Evolutionary conservation across 148 eudicot genomes (phyloP), one percentile per base, ranked within the genome.

Genomic region (Fagopyrum tataricum): DNA sequence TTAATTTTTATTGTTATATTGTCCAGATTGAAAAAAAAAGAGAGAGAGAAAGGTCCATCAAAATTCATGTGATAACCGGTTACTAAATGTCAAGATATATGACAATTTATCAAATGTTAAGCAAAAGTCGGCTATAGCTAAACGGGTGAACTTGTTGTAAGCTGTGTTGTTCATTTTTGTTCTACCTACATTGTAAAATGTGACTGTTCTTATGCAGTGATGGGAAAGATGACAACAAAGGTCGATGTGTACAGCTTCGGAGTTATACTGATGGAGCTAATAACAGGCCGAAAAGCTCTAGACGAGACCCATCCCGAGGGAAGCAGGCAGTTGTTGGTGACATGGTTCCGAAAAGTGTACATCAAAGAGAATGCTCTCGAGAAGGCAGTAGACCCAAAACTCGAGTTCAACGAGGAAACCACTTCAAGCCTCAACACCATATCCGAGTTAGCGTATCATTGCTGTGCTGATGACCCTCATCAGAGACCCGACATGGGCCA

Each of bases 401-500:
- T 91, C 7, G 81, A 84, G 9, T 82, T 83, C 0, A 78, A 82
- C 8, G 87, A 87, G 41, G 90, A 84, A 66, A 82, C 87, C 4
- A 78, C 83, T 12, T 81, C 79, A 10, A 84, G 90, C 52, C 46
- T 91, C 40, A 41, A 58, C 75, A 89, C 87, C 0, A 80, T 91
- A 2, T 86, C 91, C 52, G 90, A 89, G 85, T 79, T 91, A 12
- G 93, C 97, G 0, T 80, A 91, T 48, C 97, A 91, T 71, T 91
- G 97, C 82, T 79, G 85, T 26, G 93, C 91, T 24, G 15, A 85
- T 73, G 88, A 91, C 43, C 91, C 93, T 2, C 41, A 82, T 42
- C 90, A 87, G 75, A 82, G 97, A 76, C 97, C 97, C 3, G 93
- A 91, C 40, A 91, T 91, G 93, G 79, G 91, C 2, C 91, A 91